Conservation (phyloP, 2,329 filamentous ascomycete genomes). For the Fusarium aywerte region DNA sequence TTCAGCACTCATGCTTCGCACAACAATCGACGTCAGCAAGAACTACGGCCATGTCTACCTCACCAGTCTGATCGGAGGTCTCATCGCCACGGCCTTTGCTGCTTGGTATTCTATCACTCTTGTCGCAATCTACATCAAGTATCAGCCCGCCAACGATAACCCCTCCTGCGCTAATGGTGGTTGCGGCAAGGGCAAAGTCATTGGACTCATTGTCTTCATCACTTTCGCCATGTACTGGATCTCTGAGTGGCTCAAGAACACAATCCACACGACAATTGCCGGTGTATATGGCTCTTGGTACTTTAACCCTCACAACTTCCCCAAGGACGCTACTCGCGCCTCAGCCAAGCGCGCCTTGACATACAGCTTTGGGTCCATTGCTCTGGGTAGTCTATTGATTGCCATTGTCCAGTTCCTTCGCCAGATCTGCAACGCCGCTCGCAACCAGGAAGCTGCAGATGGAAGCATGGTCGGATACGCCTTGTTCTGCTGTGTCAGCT, state of each 20-base stretch:
- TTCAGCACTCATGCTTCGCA: conserved; percentile 88
- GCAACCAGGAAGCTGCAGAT: conserved; percentile 69
- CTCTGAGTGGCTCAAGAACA: conserved; percentile 92
- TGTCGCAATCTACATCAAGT: conserved; percentile 86
- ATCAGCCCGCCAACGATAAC: conserved; percentile 70
- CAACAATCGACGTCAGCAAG: conserved; percentile 85
- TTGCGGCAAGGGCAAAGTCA: conserved; percentile 81
- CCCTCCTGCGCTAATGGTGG: conserved; percentile 66
- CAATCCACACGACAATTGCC: conserved; percentile 86
- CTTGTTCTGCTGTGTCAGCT: conserved; percentile 79
- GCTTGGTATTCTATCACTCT: conserved; percentile 90
- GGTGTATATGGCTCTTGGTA: conserved; percentile 96
- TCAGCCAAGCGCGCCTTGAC: conserved; percentile 84
- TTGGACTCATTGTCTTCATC: conserved; percentile 84
- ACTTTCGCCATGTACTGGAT: conserved; percentile 97
- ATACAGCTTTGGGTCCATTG: conserved; percentile 92
- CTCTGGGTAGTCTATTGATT: conserved; percentile 84
- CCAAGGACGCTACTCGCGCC: conserved; percentile 82
- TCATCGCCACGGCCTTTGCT: conserved; percentile 78
- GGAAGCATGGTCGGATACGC: conserved; percentile 74
- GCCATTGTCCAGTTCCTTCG: conserved; percentile 88
- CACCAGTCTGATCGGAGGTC: conserved; percentile 83
- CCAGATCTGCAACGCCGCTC: conserved; percentile 83
- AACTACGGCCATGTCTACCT: conserved; percentile 86
- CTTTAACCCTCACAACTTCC: conserved; percentile 77